Base-by-base conservation (phyloP, 495 filamentous ascomycete genomes). In the Daldinia decipiens region DNA sequence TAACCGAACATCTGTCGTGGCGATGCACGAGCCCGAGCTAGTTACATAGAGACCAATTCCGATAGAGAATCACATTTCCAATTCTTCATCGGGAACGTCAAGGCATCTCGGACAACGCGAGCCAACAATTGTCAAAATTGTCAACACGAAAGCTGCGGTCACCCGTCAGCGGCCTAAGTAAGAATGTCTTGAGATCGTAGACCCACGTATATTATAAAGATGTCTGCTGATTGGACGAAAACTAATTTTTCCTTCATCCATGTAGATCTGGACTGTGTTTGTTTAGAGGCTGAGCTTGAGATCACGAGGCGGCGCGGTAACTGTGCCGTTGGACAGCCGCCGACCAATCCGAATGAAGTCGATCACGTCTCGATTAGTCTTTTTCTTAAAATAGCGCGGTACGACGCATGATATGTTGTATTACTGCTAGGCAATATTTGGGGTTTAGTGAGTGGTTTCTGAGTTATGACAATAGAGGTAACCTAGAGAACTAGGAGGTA, bases 101-200 rank as follows among this genome's bases (percentile, higher is more conserved):
- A 39, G 29, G 38, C 56, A 66, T 71, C 50, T 43, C 60, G 52
- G 58, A 8, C 29, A 31, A 52, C 45, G 65, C 68, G 68, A 71
- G 26, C 40, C 53, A 32, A 27, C 40, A 51, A 6, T 13, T 21
- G 26, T 19, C 51, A 53, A 67, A 51, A 6, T 13, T 21, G 26
- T 19, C 51, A 53, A 67, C 34, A 72, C 69, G 64, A 72, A 71
- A 47, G 63, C 24, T 50, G 29, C 36, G 24, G 40, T 27, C 26
- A 39, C 24, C 38, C 31, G 21, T 58, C 50, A 59, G 47, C 57
- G 27, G 67, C 54, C 19, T 34, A 50, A 27, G n/a, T 24, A 17
- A 19, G 13, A 50, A 43, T 19, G 24, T 61, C 57, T 65, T 39
- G 5, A 65, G 68, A 43, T 66, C 11, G n/a, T 61, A 59, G 43